Conservation (phyloP, 768 basidiomycete genomes). For the Clitopilus hobsonii region DNA sequence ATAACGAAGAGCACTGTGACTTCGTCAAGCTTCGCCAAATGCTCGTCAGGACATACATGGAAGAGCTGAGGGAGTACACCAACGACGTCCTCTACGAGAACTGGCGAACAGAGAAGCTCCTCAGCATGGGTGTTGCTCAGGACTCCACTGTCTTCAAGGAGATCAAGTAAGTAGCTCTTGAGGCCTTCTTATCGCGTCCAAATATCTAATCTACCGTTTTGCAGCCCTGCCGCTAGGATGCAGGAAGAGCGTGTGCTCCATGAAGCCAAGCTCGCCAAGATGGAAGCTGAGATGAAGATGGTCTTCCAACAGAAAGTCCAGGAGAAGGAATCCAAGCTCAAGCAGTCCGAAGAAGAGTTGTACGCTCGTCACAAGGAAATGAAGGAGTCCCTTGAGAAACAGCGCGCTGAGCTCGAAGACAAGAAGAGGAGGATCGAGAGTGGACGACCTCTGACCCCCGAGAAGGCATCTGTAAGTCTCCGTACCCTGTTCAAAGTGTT, state of each 20-base stretch:
- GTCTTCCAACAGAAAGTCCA: conserved; percentile 99
- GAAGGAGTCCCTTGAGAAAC: conserved; percentile 99
- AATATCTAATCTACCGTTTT: conserved; percentile 11
- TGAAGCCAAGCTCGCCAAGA: conserved; percentile 97
- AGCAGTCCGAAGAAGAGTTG: conserved; percentile 98
- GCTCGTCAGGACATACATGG: conserved; percentile 99
- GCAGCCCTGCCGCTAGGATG: conserved; percentile 90
- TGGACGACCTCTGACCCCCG: conserved; percentile 92
- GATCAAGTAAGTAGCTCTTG: conserved; percentile 71
- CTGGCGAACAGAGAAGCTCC: conserved; percentile 94
- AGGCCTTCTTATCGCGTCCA: conserved; percentile 8
- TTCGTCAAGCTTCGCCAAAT: conserved; percentile 99
- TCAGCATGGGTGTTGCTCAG: conserved; percentile 97
- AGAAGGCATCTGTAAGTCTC: conserved; percentile 76
- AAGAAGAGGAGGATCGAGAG: conserved; percentile 96
- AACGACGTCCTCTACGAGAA: conserved; percentile 96
- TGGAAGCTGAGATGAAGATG: conserved; percentile 99
- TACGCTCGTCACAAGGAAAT: conserved; percentile 99
- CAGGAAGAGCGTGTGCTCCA: conserved; percentile 95
- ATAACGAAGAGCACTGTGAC: conserved; percentile 99
- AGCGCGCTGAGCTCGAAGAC: conserved; percentile 91
- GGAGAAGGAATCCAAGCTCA: conserved; percentile 98
- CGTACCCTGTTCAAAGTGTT: conserved; percentile 3
- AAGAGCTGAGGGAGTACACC: conserved; percentile 96
- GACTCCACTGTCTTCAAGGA: conserved; percentile 99